phyloP scores from a whole-genome alignment of 257 asterid genomes.

The Solanum habrochaites region DNA sequence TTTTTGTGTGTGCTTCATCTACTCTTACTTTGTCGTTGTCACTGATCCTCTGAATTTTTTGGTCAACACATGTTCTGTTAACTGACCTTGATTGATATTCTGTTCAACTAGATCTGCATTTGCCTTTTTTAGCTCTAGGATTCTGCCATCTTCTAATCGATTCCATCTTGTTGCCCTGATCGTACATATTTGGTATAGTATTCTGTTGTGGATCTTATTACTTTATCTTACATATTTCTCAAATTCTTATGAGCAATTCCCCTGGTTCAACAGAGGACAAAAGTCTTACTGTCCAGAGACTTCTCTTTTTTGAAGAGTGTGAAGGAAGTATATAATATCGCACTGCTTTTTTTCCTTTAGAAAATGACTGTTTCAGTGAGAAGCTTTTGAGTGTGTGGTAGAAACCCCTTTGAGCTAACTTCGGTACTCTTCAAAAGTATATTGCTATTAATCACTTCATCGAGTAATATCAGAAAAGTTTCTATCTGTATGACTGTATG shows the following conservation, averaged over 20 bases:
- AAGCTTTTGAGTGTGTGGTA: background rate
- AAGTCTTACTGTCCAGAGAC: background rate
- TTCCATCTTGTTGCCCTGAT: background rate
- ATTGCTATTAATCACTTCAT: background rate
- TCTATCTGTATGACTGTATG: background rate
- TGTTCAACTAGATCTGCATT: background rate
- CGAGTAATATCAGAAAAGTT: background rate
- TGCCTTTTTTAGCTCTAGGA: background rate
- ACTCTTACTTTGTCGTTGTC: background rate
- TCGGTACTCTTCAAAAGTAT: background rate
- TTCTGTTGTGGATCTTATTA: background rate
- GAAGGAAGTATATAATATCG: background rate
- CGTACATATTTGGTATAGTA: background rate
- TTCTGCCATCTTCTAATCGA: background rate
- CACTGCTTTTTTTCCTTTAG: background rate
- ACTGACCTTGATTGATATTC: background rate
- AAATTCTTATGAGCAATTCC: background rate
- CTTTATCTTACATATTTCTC: background rate
- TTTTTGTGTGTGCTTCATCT: background rate
- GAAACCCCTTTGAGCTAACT: background rate
- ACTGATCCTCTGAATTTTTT: background rate
- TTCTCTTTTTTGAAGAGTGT: background rate
- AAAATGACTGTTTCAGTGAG: background rate
- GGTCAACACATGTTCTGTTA: background rate
- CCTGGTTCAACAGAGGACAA: background rate